Evolutionary conservation across 2,329 filamentous ascomycete species (phyloP).

Genomic region (Penicillium polonicum): DNA sequence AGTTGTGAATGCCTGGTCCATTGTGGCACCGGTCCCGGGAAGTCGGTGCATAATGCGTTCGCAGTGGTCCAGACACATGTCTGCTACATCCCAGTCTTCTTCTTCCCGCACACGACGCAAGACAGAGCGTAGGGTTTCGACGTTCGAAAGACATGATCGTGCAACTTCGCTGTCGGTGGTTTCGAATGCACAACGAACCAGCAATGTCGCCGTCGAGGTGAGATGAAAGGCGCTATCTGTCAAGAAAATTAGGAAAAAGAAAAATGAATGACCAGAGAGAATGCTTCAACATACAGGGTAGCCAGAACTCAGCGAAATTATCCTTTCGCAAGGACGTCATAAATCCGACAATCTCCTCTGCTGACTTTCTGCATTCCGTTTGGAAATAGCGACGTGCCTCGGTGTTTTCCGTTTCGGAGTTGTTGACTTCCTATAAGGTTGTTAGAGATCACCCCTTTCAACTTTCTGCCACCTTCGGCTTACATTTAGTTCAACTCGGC

Average conservation of each 20-base stretch:
- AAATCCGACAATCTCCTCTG: conserved; percentile 51
- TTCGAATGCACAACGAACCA: conserved; percentile 53
- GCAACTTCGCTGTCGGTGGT: conserved; percentile 49
- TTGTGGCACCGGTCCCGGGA: conserved; percentile 27
- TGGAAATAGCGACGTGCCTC: conserved; percentile 52
- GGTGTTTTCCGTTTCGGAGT: conserved; percentile 44
- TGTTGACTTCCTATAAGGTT: conserved; percentile 42
- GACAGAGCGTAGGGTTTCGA: conserved; percentile 49
- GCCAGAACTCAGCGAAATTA: conserved; percentile 55
- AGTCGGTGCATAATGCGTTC: conserved; percentile 46
- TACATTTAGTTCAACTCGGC: conserved; percentile 49
- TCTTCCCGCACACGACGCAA: conserved; percentile 50
- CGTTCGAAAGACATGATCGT: conserved; percentile 47
- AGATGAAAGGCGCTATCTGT: conserved; percentile 53
- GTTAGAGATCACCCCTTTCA: conserved; percentile 4
- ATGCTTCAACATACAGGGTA: conserved; percentile 41
- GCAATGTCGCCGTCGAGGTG: conserved; percentile 54
- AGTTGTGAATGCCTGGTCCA: conserved; percentile 19
- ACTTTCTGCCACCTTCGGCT: conserved; percentile 9
- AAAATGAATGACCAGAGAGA: not conserved
- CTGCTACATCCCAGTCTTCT: conserved; percentile 56
- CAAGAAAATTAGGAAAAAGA: conserved; percentile 8
- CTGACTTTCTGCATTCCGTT: conserved; percentile 45
- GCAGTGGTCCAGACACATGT: conserved; percentile 54
- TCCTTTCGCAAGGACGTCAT: conserved; percentile 47